A percentile compares a stretch with the other conserved stretches of the same genome.
phyloP scores from a whole-genome alignment of 2,329 filamentous ascomycete species.

The Emmonsiellopsis sp. region DNA sequence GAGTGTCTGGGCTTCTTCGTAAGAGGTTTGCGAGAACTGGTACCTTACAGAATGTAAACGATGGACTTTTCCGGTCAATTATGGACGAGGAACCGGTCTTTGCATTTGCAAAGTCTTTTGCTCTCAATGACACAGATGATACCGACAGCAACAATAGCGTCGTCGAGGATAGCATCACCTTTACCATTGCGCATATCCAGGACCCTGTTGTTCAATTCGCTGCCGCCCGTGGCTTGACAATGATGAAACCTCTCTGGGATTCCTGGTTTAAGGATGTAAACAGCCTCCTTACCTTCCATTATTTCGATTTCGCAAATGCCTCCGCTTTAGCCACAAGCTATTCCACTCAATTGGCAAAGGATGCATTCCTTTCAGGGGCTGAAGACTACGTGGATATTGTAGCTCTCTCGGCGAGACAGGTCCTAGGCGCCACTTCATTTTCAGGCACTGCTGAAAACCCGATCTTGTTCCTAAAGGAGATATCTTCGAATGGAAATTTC shows the following conservation, averaged over 20 bases:
- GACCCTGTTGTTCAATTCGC: constrained; percentile 73
- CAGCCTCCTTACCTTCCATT: constrained; percentile 65
- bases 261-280: constrained; percentile 59
- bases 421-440: constrained; percentile 68
- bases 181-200: constrained; percentile 69
- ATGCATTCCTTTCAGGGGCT: constrained; percentile 65
- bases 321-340: constrained; percentile 59
- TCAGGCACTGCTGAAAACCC: constrained; percentile 61
- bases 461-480: constrained; percentile 74
- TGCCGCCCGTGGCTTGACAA: constrained; percentile 62
- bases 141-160: constrained; percentile 17
- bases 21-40: constrained; percentile 61
- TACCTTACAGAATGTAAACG: constrained; percentile 55
- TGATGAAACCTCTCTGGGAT: constrained; percentile 71
- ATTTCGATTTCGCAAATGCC: constrained; percentile 60
- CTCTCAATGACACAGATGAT: constrained; percentile 30
- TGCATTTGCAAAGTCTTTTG: constrained; percentile 62
- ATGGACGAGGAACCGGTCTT: constrained; percentile 75
- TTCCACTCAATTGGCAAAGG: constrained; percentile 57
- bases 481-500: constrained; percentile 74
- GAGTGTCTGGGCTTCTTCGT: constrained; percentile 56
- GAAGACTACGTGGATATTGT: constrained; percentile 69
- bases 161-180: constrained; percentile 49
- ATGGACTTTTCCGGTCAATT: constrained; percentile 57
- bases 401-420: constrained; percentile 67